Percentiles rank a stretch among this genome's conserved stretches.
Evolutionary conservation across 1,139 yeast species (phyloP).

Genomic region (Hanseniaspora sp.): DNA sequence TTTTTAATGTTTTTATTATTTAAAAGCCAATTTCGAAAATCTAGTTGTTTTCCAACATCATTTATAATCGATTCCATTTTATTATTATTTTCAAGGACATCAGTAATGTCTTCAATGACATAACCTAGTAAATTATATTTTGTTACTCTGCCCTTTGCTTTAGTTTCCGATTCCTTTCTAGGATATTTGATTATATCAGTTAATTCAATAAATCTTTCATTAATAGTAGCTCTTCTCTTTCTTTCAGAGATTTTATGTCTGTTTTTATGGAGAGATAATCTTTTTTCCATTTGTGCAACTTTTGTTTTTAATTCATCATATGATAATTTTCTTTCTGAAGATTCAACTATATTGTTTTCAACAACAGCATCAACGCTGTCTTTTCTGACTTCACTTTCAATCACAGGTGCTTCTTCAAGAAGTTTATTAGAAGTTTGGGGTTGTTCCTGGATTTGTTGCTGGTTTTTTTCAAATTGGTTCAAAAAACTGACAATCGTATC

Average conservation of each 20-base stretch:
- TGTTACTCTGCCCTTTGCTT: slow-evolving; percentile 1
- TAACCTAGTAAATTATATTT: slow-evolving; percentile 15
- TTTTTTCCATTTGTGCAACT: slow-evolving; percentile 3
- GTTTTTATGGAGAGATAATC: slow-evolving; percentile 23
- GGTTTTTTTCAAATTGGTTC: background rate
- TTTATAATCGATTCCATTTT: slow-evolving; percentile 18
- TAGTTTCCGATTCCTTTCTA: slow-evolving; percentile 8
- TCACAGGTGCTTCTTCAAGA: background rate
- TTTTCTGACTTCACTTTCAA: background rate
- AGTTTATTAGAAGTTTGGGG: background rate
- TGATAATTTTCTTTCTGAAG: background rate
- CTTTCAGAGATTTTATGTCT: slow-evolving; percentile 29
- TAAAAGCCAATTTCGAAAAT: slow-evolving; percentile 1
- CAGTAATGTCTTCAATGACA: slow-evolving; percentile 26
- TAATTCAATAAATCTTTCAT: slow-evolving; percentile 25
- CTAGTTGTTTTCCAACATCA: slow-evolving; percentile 14
- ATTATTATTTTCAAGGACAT: slow-evolving; percentile 24
- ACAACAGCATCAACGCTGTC: background rate
- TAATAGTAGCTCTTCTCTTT: slow-evolving; percentile 27
- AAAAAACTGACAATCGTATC: slow-evolving; percentile 2
- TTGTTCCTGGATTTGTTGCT: background rate
- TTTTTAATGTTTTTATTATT: background rate
- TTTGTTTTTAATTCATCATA: slow-evolving; percentile 11
- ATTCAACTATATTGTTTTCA: background rate
- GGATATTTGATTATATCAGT: slow-evolving; percentile 22